Evolutionary conservation across 805 yeast genomes (phyloP).

Genomic region (Wickerhamomyces tratensis): DNA sequence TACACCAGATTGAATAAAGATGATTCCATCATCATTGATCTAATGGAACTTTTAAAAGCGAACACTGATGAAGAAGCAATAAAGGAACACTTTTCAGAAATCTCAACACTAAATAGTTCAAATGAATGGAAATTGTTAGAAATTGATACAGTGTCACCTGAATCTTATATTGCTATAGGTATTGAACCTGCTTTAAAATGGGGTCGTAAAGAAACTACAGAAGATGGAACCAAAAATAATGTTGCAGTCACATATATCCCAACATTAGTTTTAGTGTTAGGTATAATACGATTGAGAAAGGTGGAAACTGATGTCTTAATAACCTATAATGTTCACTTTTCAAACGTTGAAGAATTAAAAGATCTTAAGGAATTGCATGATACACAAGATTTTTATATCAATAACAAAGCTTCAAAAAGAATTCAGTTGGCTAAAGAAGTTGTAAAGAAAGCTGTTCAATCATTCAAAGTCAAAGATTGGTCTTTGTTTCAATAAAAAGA

Average conservation of each 20-base stretch:
- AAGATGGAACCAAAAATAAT: conserved; percentile 5
- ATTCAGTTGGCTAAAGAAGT: conserved; percentile 18
- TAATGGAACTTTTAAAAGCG: conserved; percentile 42
- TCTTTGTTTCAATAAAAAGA: conserved; percentile 27
- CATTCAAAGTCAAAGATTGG: conserved; percentile 36
- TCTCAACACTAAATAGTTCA: conserved; percentile 33
- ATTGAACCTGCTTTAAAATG: conserved; percentile 40
- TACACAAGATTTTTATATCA: neutral
- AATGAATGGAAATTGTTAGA: conserved; percentile 23
- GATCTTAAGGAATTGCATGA: conserved; percentile 12
- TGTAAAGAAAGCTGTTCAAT: conserved; percentile 15
- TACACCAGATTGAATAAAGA: conserved; percentile 29
- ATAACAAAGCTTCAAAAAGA: conserved; percentile 18
- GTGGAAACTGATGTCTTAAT: conserved; percentile 53
- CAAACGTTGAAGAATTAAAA: conserved; percentile 17
- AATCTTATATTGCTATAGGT: conserved; percentile 25
- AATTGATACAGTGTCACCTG: conserved; percentile 7
- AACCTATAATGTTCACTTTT: conserved; percentile 50
- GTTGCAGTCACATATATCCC: conserved; percentile 10
- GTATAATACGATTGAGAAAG: conserved; percentile 40
- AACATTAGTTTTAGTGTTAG: conserved; percentile 42
- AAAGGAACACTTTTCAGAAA: conserved; percentile 45
- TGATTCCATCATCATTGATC: conserved; percentile 54
- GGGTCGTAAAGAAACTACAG: conserved; percentile 28
- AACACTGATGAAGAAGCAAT: conserved; percentile 32